Evolutionary conservation across 2,329 filamentous ascomycete species (phyloP), one percentile per base, ranked within the genome.

Genomic region (Coniochaeta pulveracea): DNA sequence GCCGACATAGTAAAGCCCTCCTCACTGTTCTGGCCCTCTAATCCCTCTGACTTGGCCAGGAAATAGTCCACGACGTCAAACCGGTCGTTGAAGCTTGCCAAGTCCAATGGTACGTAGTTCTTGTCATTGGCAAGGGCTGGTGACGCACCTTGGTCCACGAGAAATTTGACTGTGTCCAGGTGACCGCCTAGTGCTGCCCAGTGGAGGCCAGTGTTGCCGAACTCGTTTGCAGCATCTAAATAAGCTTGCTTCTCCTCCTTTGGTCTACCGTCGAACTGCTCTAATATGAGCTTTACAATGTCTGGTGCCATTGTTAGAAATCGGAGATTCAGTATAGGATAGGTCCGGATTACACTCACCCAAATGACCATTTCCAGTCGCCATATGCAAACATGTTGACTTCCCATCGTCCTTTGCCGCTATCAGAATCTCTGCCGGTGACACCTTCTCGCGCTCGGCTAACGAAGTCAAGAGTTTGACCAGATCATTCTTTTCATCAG

Each of bases 111-210:
- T 45, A 88, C 80, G 47, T 93, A 84, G 18, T 93, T 86, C 30
- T 82, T 82, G 50, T 79, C 74, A 52, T 96, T 96, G 49, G 78
- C 78, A 19, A 85, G 61, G 9, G 76, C 76, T 4, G 86, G 77
- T 37, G 85, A 80, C 2, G 86, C 86, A 3, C 85, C 86, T 3
- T 75, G 65, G 27, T 77, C 75, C 2, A 94, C 66, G 10, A 98
- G 68, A 1, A 76, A 59, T 61, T 88, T 83, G 6, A 94, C 85
- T 4, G 77, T 73, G 5, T 79, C 72, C 3, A 96, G 62, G 48
- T 95, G 88, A 2, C 88, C 88, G 35, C 93, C 91, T 35, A 95
- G 63, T 1, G 85, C 83, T 0, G 89, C 89, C 88, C 88, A 96
- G 60, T 98, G 91, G 37, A 98, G 64, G 1, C 85, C 74, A 1